Conservation (phyloP, 768 basidiomycete species). For the Auricularia cornea region DNA sequence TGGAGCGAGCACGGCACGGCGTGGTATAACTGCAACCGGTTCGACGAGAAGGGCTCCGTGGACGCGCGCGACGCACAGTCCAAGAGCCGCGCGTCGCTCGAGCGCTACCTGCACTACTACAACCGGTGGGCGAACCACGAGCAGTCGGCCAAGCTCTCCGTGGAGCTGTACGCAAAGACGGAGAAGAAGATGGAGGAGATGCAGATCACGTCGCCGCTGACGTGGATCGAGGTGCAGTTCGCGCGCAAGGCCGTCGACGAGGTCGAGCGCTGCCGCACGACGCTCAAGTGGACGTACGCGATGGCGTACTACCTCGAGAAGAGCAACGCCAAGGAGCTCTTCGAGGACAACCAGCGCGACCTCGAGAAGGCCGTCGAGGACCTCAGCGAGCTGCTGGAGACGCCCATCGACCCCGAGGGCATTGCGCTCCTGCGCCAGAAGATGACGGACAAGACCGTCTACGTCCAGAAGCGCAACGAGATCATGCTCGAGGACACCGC, state of each 20-base stretch:
- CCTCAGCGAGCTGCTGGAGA: slow-evolving; percentile 84
- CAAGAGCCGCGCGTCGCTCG: slow-evolving; percentile 79
- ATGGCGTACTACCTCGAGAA: slow-evolving; percentile 96
- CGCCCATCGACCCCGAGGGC: slow-evolving; percentile 77
- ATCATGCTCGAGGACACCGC: slow-evolving; percentile 94
- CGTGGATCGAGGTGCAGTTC: slow-evolving; percentile 99
- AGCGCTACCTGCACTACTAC: slow-evolving; percentile 97
- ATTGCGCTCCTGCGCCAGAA: slow-evolving; percentile 80
- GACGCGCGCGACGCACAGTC: slow-evolving; percentile 91
- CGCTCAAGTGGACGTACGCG: slow-evolving; percentile 98
- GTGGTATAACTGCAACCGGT: slow-evolving; percentile 98
- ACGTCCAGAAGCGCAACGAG: slow-evolving; percentile 95
- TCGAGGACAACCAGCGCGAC: slow-evolving; percentile 96
- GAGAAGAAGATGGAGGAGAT: slow-evolving; percentile 99
- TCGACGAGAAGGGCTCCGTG: slow-evolving; percentile 82
- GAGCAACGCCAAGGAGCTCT: slow-evolving; percentile 89
- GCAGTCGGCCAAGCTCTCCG: slow-evolving; percentile 93
- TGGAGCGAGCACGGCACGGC: slow-evolving; percentile 97
- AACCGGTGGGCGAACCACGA: slow-evolving; percentile 99
- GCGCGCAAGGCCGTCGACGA: slow-evolving; percentile 98
- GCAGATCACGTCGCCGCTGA: slow-evolving; percentile 84
- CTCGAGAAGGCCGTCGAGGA: slow-evolving; percentile 94
- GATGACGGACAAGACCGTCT: slow-evolving; percentile 95
- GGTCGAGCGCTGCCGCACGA: slow-evolving; percentile 81
- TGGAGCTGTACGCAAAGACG: slow-evolving; percentile 87